Percentiles rank a stretch among this genome's conserved stretches.
These are phyloP conservation scores for Phytopythium cucurbitacearum DNA, from an alignment of 352 stramenopile species.

Conservation along the genomic window DNA sequence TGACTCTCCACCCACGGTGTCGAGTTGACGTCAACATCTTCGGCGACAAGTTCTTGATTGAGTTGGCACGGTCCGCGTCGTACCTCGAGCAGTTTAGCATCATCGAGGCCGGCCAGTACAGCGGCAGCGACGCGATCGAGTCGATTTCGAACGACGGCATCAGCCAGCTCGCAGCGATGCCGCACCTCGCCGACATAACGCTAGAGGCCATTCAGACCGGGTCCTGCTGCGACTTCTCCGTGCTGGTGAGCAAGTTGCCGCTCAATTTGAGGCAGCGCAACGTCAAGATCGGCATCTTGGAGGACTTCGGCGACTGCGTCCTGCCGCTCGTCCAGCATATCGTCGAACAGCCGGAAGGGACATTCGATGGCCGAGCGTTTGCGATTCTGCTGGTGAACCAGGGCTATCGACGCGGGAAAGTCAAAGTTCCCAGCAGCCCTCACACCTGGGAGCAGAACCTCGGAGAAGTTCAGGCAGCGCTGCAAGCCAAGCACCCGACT, in stretches of 20 bases:
- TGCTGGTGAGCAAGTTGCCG: constrained; percentile 20
- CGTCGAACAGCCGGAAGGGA: constrained; percentile 13
- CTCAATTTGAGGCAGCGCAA: constrained; percentile 32
- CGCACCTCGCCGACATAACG: constrained; percentile 32
- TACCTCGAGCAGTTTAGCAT: constrained; percentile 36
- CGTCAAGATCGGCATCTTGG: constrained; percentile 35
- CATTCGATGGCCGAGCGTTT: constrained; percentile 20
- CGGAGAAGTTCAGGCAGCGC: constrained; percentile 8
- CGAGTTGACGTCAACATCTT: constrained; percentile 39
- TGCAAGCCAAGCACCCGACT: constrained; percentile 23
- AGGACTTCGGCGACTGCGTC: constrained; percentile 24
- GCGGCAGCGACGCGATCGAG: constrained; percentile 23
- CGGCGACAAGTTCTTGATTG: constrained; percentile 25
- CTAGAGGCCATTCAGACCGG: constrained; percentile 22
- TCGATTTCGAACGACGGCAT: constrained; percentile 23
- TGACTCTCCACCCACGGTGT: constrained; percentile 26
- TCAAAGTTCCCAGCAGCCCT: constrained; percentile 10
- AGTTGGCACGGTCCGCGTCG: constrained; percentile 15
- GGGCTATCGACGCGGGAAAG: constrained; percentile 22
- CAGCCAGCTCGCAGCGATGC: constrained; percentile 22
- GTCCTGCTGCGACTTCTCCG: constrained; percentile 14
- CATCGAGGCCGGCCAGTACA: constrained; percentile 23
- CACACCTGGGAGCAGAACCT: constrained; percentile 26
- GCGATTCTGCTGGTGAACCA: constrained; percentile 36
- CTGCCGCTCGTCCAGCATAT: constrained; percentile 24